These are phyloP conservation scores for Trichoderma hamatum DNA, from an alignment of 2,329 filamentous ascomycete genomes.

Conservation along the genomic window DNA sequence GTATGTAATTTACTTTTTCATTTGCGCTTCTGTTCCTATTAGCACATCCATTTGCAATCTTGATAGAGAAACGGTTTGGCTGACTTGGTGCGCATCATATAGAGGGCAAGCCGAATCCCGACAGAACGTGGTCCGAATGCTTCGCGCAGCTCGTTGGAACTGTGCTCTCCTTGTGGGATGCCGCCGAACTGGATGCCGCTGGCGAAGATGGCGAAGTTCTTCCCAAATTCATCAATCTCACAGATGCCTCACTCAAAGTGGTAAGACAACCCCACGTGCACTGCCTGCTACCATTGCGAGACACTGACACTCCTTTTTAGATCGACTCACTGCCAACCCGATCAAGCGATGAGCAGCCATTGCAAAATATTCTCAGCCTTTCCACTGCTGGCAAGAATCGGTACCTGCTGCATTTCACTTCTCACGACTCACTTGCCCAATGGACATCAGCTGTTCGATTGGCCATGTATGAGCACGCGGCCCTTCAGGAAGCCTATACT, in stretches of 20 bases:
- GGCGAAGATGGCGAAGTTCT: slow-evolving; percentile 83
- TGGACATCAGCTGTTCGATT: slow-evolving; percentile 96
- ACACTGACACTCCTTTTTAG: slow-evolving; percentile 46
- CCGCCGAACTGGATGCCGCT: slow-evolving; percentile 83
- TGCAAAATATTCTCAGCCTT: slow-evolving; percentile 94
- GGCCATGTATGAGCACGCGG: slow-evolving; percentile 91
- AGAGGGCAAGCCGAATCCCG: slow-evolving; percentile 85
- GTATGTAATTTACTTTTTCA: slow-evolving; percentile 54
- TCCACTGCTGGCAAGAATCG: slow-evolving; percentile 95
- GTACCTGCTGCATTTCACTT: slow-evolving; percentile 95
- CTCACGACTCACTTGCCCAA: slow-evolving; percentile 86
- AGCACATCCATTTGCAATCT: background rate
- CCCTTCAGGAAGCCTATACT: slow-evolving; percentile 94
- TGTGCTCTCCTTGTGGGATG: slow-evolving; percentile 93
- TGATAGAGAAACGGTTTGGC: background rate
- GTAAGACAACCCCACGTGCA: slow-evolving; percentile 52
- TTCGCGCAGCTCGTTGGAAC: slow-evolving; percentile 97
- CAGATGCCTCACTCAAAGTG: slow-evolving; percentile 98
- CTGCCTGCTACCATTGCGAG: background rate
- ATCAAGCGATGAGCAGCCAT: slow-evolving; percentile 71
- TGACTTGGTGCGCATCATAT: slow-evolving; percentile 28
- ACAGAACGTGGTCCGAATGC: slow-evolving; percentile 92
- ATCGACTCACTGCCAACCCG: slow-evolving; percentile 88
- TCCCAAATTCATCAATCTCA: slow-evolving; percentile 93
- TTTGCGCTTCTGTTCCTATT: background rate